Evolutionary conservation across 2,329 filamentous ascomycete genomes (phyloP).

Genomic region (Fusarium acutatum): DNA sequence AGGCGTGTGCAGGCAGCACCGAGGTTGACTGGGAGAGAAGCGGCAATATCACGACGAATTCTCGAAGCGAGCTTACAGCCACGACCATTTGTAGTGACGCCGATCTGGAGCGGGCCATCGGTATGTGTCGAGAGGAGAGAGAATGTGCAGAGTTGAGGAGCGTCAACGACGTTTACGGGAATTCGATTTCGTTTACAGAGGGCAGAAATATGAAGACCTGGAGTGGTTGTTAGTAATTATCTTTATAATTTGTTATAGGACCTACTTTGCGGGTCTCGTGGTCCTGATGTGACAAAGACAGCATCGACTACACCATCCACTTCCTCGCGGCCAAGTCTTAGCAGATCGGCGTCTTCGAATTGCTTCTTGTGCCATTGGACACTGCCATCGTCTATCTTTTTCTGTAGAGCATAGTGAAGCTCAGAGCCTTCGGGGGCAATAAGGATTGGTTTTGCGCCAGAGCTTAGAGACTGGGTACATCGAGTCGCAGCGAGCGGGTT

Average conservation of each 20-base stretch:
- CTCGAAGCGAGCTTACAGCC: conserved; percentile 93
- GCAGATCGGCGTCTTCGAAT: conserved; percentile 78
- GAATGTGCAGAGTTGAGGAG: conserved; percentile 87
- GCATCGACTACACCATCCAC: conserved; percentile 84
- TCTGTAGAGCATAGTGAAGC: conserved; percentile 65
- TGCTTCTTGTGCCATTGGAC: conserved; percentile 71
- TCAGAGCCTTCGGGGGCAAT: conserved; percentile 74
- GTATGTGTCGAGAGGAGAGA: conserved; percentile 87
- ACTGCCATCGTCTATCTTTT: conserved; percentile 71
- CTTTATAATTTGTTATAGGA: conserved; percentile 4
- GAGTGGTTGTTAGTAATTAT: background rate
- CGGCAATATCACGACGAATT: conserved; percentile 86
- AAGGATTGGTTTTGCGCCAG: conserved; percentile 82
- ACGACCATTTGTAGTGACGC: conserved; percentile 92
- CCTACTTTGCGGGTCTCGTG: conserved; percentile 55
- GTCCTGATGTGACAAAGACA: conserved; percentile 81
- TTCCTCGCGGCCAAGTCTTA: conserved; percentile 79
- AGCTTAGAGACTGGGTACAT: conserved; percentile 80
- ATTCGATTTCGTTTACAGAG: conserved; percentile 84
- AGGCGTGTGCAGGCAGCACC: conserved; percentile 81
- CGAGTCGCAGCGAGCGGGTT: conserved; percentile 88
- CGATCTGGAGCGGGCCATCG: conserved; percentile 92
- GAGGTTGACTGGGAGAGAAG: conserved; percentile 77
- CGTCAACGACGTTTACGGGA: conserved; percentile 91
- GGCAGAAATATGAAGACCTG: conserved; percentile 73